Evolutionary conservation across 2,329 filamentous ascomycete species (phyloP), one percentile per base, ranked within the genome.

Genomic region (Verticillium zaregamsianum): DNA sequence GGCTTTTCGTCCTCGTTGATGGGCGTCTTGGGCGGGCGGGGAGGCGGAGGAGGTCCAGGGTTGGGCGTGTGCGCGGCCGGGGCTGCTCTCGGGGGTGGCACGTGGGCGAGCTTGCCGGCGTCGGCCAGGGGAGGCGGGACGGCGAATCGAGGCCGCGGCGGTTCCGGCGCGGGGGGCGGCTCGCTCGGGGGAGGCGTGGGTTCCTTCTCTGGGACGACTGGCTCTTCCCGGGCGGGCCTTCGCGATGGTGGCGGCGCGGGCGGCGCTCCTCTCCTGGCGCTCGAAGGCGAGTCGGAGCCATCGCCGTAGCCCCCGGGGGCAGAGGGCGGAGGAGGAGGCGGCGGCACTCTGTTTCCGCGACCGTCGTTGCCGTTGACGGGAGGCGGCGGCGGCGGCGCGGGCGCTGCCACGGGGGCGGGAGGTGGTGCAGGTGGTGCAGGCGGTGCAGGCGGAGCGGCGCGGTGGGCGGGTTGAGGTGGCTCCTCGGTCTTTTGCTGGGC

Each of bases 121-220:
- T 97, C 93, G 61, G 92, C 87, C 63, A 98, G 77, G 2, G 94
- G 91, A 37, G 95, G 95, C 55, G 95, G 95, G 9, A 66, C 64
- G 20, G 61, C 63, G 20, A 65, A 66, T 54, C 63, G 55, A 9
- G 86, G 86, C 59, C 88, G 84, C 25, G 87, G 84, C 17, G 75
- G 74, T 33, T 70, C 28, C 28, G 28, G 28, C 5, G 28, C 5
- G 5, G 28, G 28, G 28, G 28, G 28, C 28, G 28, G 28, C 28
- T 28, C 67, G 11, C 83, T 82, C 20, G 88, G 86, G 14, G 92
- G 91, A 15, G 89, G 87, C 15, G 89, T 85, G 63, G 92, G 89
- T 8, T 55, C 31, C 54, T 33, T 55, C 7, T 33, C 28, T 12
- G 28, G 54, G 12, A 33, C 54, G 12, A 14, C 54, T 2, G 25